Conservation (phyloP, 352 stramenopile genomes). For the Phytophthora sp. region DNA sequence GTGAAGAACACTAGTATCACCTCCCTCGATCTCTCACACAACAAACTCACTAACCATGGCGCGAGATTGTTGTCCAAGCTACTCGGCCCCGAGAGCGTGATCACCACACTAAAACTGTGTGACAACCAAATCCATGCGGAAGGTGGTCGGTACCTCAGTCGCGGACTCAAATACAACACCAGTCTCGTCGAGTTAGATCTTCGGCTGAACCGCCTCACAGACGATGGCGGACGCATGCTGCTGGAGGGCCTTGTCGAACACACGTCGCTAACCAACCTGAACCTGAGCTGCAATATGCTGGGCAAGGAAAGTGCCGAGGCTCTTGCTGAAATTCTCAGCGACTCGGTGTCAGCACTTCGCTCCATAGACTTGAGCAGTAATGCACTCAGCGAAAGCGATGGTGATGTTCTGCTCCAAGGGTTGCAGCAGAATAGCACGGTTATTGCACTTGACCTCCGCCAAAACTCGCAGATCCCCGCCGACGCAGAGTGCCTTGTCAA, state of each 20-base stretch:
- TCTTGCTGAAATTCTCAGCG: constrained; percentile 73
- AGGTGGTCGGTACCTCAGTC: constrained; percentile 89
- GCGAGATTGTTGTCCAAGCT: constrained; percentile 90
- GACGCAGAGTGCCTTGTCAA: constrained; percentile 64
- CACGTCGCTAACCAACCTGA: constrained; percentile 69
- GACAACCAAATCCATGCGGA: constrained; percentile 95
- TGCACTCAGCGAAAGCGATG: constrained; percentile 64
- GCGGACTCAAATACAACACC: constrained; percentile 91
- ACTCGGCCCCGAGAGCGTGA: constrained; percentile 87
- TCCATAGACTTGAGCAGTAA: constrained; percentile 90
- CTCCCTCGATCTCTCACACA: constrained; percentile 94
- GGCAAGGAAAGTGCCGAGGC: constrained; percentile 72
- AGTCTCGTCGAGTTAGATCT: constrained; percentile 91
- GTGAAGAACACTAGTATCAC: constrained; percentile 94
- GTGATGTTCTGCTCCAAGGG: constrained; percentile 57
- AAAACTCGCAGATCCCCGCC: constrained; percentile 72
- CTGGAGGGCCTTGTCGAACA: constrained; percentile 86
- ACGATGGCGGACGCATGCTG: constrained; percentile 90
- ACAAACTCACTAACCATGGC: constrained; percentile 95
- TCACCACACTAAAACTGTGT: constrained; percentile 89
- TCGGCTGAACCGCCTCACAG: constrained; percentile 90
- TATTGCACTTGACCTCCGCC: constrained; percentile 76
- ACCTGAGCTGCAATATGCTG: constrained; percentile 87
- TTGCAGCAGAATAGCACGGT: constrained; percentile 68
- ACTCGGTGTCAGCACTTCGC: constrained; percentile 63